phyloP scores from a whole-genome alignment of 2,329 filamentous ascomycete species.

The Aspergillus hortae region DNA sequence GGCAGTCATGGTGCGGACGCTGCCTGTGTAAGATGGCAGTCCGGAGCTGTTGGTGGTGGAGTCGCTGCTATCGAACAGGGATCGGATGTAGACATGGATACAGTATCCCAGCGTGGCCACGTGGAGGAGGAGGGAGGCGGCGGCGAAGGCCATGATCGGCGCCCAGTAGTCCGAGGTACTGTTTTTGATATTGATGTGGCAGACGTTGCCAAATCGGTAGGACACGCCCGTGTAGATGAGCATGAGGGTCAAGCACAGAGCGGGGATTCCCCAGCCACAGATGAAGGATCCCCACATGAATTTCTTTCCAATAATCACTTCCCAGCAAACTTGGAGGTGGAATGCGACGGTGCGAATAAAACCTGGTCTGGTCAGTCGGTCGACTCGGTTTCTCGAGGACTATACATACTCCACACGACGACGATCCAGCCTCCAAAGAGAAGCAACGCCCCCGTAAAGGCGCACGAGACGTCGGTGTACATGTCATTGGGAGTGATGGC shows the following conservation, averaged over 20 bases:
- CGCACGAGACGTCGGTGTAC: slow-evolving; percentile 76
- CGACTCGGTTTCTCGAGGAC: neutral
- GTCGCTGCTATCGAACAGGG: slow-evolving; percentile 69
- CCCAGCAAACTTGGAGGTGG: slow-evolving; percentile 98
- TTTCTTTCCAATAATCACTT: slow-evolving; percentile 77
- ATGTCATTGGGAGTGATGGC: slow-evolving; percentile 92
- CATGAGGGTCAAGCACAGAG: slow-evolving; percentile 69
- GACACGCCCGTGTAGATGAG: slow-evolving; percentile 87
- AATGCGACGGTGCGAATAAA: slow-evolving; percentile 87
- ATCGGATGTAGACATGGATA: slow-evolving; percentile 88
- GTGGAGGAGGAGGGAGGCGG: slow-evolving; percentile 73
- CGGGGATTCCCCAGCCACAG: slow-evolving; percentile 79
- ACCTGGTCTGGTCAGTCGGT: slow-evolving; percentile 40
- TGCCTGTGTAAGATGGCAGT: slow-evolving; percentile 71
- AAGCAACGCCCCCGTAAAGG: slow-evolving; percentile 80
- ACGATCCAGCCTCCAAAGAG: slow-evolving; percentile 81
- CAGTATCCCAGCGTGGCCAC: slow-evolving; percentile 86
- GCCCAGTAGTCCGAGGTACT: slow-evolving; percentile 87
- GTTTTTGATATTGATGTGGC: slow-evolving; percentile 88
- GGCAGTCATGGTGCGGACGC: slow-evolving; percentile 74
- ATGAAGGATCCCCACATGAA: slow-evolving; percentile 86
- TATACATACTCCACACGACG: slow-evolving; percentile 69
- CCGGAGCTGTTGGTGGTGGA: slow-evolving; percentile 65
- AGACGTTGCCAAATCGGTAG: slow-evolving; percentile 86
- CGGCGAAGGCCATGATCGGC: slow-evolving; percentile 75